Evolutionary conservation across 1,284 basidiomycete genomes (phyloP).

Genomic region (Pyrrhoderma noxium): DNA sequence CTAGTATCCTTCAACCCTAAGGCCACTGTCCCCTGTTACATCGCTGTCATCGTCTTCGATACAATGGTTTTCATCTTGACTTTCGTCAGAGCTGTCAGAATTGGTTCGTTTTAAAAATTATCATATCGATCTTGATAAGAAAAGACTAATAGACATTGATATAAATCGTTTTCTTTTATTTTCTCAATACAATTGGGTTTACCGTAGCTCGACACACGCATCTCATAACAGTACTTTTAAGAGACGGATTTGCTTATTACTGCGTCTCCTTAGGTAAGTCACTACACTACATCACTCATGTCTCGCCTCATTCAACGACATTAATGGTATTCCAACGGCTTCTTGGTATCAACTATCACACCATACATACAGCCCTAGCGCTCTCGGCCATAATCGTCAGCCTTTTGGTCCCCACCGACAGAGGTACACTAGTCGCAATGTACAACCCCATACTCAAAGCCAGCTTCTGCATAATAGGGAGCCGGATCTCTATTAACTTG

Average conservation of each 20-base stretch:
- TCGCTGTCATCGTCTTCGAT: slow-evolving; percentile 15
- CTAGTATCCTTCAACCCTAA: slow-evolving; percentile 12
- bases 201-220: slow-evolving; percentile 5
- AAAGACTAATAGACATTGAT: too few species aligned
- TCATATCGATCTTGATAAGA: not conserved
- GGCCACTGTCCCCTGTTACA: slow-evolving; percentile 8
- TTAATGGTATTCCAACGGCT: not conserved
- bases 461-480: slow-evolving; percentile 10
- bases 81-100: slow-evolving; percentile 6
- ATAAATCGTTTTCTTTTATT: too few species aligned
- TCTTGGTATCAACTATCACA: too few species aligned
- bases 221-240: slow-evolving; percentile 9
- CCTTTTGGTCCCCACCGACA: not conserved
- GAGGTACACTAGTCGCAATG: slow-evolving; percentile 2
- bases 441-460: slow-evolving; percentile 6
- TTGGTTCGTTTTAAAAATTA: slow-evolving; percentile 2
- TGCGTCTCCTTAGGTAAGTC: slow-evolving; percentile 10
- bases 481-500: slow-evolving; percentile 7
- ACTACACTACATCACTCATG: not conserved
- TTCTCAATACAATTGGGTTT: not conserved
- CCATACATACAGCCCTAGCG: not conserved
- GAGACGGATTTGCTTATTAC: slow-evolving; percentile 15
- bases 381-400: slow-evolving; percentile 2
- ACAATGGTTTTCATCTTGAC: slow-evolving; percentile 14
- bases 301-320: not conserved